Percentiles rank a stretch among this genome's conserved stretches.
phyloP scores from a whole-genome alignment of 2,329 filamentous ascomycete genomes.

The Aspergillus sp. region DNA sequence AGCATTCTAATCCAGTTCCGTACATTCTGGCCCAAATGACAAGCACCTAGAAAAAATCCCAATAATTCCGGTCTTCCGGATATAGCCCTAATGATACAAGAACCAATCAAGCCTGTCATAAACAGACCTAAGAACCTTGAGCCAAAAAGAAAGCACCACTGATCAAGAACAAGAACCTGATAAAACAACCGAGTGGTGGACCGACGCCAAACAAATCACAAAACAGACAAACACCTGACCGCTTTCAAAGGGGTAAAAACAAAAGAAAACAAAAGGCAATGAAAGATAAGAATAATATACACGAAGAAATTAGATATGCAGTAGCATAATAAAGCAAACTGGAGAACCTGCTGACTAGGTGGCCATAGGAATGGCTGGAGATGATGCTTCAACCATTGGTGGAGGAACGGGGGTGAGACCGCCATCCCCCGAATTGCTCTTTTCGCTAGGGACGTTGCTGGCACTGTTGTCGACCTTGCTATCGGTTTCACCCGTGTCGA shows the following conservation, averaged over 20 bases:
- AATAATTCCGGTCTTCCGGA: too few species aligned
- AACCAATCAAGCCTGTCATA: too few species aligned
- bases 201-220: slow-evolving; percentile 4
- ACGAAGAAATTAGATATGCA: slow-evolving; percentile 10
- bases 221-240: slow-evolving; percentile 1
- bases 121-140: too few species aligned
- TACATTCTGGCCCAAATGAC: too few species aligned
- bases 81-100: too few species aligned
- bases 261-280: slow-evolving; percentile 3
- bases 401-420: slow-evolving; percentile 40
- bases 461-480: slow-evolving; percentile 49
- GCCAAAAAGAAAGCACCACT: too few species aligned
- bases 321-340: background rate
- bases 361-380: slow-evolving; percentile 38
- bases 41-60: too few species aligned
- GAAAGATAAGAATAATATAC: slow-evolving; percentile 19
- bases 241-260: slow-evolving; percentile 4
- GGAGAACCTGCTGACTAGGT: slow-evolving; percentile 18
- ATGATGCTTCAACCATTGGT: slow-evolving; percentile 47
- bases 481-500: slow-evolving; percentile 50
- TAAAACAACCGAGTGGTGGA: too few species aligned
- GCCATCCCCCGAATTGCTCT: slow-evolving; percentile 49
- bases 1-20: too few species aligned
- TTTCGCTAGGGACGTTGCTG: slow-evolving; percentile 54
- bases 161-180: too few species aligned